These are phyloP conservation scores for Pichia deserticola DNA, from an alignment of 805 yeast genomes.

Conservation along the genomic window DNA sequence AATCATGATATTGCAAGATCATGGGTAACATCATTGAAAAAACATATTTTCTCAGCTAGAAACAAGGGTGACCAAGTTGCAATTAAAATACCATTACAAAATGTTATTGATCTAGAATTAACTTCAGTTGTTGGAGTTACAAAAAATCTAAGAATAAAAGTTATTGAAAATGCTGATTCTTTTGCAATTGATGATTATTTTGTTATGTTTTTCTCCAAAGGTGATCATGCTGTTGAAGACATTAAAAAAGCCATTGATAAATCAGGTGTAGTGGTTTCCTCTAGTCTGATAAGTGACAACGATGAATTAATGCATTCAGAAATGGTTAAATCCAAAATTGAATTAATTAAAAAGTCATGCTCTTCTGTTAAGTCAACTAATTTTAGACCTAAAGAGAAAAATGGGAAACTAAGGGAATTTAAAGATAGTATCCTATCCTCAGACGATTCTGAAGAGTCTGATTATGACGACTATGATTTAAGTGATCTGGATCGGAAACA, in stretches of 20 bases:
- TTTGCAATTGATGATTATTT: conserved; percentile 62
- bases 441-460: conserved; percentile 7
- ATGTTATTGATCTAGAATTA: conserved; percentile 55
- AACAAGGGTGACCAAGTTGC: conserved; percentile 67
- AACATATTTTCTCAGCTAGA: conserved; percentile 66
- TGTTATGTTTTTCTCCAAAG: conserved; percentile 56
- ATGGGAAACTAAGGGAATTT: background rate
- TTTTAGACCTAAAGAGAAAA: conserved; percentile 5
- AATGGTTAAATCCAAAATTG: conserved; percentile 20
- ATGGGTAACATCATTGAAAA: conserved; percentile 73
- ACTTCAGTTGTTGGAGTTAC: conserved; percentile 49
- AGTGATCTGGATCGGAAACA: background rate
- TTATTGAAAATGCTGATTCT: conserved; percentile 45
- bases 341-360: conserved; percentile 18
- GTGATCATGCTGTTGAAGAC: conserved; percentile 34
- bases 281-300: conserved; percentile 5
- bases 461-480: background rate
- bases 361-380: conserved; percentile 21
- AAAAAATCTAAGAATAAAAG: conserved; percentile 52
- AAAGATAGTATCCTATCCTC: conserved; percentile 9
- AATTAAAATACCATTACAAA: conserved; percentile 66
- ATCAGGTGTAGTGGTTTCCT: conserved; percentile 23
- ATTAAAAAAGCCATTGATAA: conserved; percentile 35
- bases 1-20: conserved; percentile 62
- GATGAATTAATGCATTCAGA: conserved; percentile 19